These are phyloP conservation scores for Chalciporus piperatus DNA, from an alignment of 768 basidiomycete species.

Conservation along the genomic window DNA sequence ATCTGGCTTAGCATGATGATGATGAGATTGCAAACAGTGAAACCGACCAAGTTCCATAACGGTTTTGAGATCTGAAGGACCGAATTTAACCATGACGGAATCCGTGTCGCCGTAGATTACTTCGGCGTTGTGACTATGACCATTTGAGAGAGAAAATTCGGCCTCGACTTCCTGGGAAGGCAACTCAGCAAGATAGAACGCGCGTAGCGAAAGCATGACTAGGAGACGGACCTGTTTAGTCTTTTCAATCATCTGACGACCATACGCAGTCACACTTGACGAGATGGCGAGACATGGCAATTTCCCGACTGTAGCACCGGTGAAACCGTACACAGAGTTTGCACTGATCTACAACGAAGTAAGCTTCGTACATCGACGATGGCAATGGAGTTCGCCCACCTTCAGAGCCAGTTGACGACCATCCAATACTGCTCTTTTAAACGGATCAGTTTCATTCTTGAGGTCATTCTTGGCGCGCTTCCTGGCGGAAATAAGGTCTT, in stretches of 20 bases:
- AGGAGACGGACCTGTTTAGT: constrained; percentile 70
- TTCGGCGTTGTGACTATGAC: constrained; percentile 81
- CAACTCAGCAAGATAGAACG: too few species aligned
- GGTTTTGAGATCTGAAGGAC: constrained; percentile 76
- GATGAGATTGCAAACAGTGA: not conserved
- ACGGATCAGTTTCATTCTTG: constrained; percentile 95
- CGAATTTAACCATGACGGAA: constrained; percentile 98
- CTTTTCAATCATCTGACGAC: constrained; percentile 98
- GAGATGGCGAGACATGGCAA: constrained; percentile 95
- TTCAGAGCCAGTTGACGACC: constrained; percentile 97
- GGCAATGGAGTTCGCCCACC: constrained; percentile 37
- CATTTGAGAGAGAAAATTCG: constrained; percentile 82
- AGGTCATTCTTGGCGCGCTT: constrained; percentile 95
- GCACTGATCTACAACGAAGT: constrained; percentile 79
- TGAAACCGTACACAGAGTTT: constrained; percentile 99
- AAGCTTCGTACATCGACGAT: not conserved
- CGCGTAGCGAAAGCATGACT: not conserved
- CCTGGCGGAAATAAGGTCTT: constrained; percentile 89
- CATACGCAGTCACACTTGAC: constrained; percentile 92
- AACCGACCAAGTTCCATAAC: constrained; percentile 87
- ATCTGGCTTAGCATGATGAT: not conserved
- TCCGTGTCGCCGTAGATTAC: constrained; percentile 99
- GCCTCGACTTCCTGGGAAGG: constrained; percentile 78
- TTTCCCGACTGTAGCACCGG: constrained; percentile 96
- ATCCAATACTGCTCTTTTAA: constrained; percentile 94